These are phyloP conservation scores for Ogataea corticis DNA, from an alignment of 805 yeast species.

Conservation along the genomic window DNA sequence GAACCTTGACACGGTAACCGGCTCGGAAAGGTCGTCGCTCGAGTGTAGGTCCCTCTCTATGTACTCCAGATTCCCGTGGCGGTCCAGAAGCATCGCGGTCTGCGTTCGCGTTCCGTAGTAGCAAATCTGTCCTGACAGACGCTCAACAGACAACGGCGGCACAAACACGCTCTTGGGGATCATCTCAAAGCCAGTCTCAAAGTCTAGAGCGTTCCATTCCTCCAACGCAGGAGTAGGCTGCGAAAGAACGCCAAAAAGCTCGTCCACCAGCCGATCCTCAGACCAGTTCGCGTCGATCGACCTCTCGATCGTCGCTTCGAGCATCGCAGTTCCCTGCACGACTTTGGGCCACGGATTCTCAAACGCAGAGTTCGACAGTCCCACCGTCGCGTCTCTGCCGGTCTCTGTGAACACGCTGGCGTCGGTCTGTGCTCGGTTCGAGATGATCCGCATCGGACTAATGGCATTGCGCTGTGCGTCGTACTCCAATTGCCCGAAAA, in stretches of 20 bases:
- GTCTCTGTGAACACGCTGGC: slow-evolving; percentile 20
- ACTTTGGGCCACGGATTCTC: slow-evolving; percentile 79
- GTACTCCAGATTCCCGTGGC: slow-evolving; percentile 51
- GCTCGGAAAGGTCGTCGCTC: slow-evolving; percentile 38
- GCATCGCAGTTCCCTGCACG: slow-evolving; percentile 60
- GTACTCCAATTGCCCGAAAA: slow-evolving; percentile 50
- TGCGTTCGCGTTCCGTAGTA: slow-evolving; percentile 89
- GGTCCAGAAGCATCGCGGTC: slow-evolving; percentile 65
- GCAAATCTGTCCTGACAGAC: slow-evolving; percentile 38
- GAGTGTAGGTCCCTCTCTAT: slow-evolving; percentile 61
- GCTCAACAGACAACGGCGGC: slow-evolving; percentile 50
- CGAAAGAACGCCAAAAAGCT: slow-evolving; percentile 57
- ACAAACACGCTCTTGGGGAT: slow-evolving; percentile 65
- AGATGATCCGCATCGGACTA: slow-evolving; percentile 44
- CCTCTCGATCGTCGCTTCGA: slow-evolving; percentile 39
- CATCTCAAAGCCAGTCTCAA: slow-evolving; percentile 37
- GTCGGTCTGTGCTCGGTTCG: slow-evolving; percentile 45
- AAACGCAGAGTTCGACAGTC: slow-evolving; percentile 68
- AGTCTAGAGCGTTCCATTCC: slow-evolving; percentile 29
- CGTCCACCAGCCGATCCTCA: slow-evolving; percentile 45
- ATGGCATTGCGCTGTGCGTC: slow-evolving; percentile 28
- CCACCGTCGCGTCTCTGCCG: slow-evolving; percentile 39
- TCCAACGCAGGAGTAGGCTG: slow-evolving; percentile 35
- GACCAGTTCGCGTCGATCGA: slow-evolving; percentile 20
- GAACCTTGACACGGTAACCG: slow-evolving; percentile 18